Conservation (phyloP, 352 stramenopile genomes). For the Pythium biforme region DNA sequence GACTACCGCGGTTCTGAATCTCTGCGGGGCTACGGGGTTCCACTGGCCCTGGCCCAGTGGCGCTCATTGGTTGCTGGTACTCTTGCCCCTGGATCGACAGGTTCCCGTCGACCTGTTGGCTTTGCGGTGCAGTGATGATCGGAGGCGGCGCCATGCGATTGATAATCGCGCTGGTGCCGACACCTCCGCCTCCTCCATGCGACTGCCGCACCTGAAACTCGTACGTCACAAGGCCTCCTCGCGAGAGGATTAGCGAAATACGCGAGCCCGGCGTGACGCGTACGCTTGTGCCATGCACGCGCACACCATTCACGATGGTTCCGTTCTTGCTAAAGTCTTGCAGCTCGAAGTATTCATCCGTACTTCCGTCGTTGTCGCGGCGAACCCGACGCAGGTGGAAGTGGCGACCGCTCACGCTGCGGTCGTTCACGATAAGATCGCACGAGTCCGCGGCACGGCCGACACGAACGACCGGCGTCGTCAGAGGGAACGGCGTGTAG, state of each 20-base stretch:
- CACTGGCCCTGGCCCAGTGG: constrained; percentile 22
- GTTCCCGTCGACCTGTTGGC: constrained; percentile 39
- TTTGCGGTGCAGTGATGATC: constrained; percentile 46
- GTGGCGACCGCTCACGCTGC: constrained; percentile 82
- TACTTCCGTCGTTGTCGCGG: constrained; percentile 39
- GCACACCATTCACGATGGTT: constrained; percentile 87
- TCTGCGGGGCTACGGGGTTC: constrained; percentile 75
- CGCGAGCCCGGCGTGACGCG: constrained; percentile 66
- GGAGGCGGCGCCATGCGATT: constrained; percentile 38
- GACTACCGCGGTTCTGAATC: constrained; percentile 72
- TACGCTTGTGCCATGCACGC: constrained; percentile 77
- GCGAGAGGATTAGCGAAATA: constrained; percentile 84
- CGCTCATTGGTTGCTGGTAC: constrained; percentile 60
- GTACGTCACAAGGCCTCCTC: constrained; percentile 81
- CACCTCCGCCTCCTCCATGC: constrained; percentile 3
- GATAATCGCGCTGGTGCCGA: neutral
- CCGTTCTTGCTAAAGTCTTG: constrained; percentile 90
- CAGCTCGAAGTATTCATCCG: constrained; percentile 74
- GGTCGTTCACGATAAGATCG: constrained; percentile 87
- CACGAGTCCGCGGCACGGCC: constrained; percentile 79
- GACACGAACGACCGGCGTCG: constrained; percentile 68
- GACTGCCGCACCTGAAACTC: constrained; percentile 73
- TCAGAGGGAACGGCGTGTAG: constrained; percentile 64
- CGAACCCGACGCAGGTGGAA: constrained; percentile 78
- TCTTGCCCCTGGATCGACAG: constrained; percentile 56